phyloP scores from a whole-genome alignment of 2,329 filamentous ascomycete species.

The Periconia digitata region DNA sequence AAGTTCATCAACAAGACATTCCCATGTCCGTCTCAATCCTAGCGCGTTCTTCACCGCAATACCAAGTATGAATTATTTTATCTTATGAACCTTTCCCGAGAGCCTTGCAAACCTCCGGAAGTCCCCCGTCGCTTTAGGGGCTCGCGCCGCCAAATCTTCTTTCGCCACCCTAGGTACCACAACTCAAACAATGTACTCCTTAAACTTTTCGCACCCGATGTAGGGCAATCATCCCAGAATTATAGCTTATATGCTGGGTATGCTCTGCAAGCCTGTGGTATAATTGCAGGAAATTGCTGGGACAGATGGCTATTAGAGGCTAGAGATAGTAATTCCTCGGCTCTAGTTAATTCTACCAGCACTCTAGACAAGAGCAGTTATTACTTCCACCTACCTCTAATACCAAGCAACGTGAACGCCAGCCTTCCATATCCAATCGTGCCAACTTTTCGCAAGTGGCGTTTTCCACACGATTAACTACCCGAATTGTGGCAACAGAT shows the following conservation, averaged over 20 bases:
- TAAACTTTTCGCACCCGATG: constrained; percentile 8
- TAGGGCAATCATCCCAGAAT: neutral
- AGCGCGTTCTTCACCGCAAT: too few species aligned
- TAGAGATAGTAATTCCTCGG: constrained; percentile 1
- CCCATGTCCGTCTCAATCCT: too few species aligned
- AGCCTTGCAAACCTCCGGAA: neutral
- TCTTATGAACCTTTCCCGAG: neutral
- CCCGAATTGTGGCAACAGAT: constrained; percentile 5
- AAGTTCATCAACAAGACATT: too few species aligned
- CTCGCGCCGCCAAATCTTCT: constrained; percentile 2
- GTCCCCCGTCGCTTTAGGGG: too few species aligned
- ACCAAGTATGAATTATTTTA: neutral
- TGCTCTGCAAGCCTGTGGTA: constrained; percentile 5
- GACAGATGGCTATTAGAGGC: constrained; percentile 8
- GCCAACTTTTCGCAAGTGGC: constrained; percentile 11
- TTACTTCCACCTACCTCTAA: neutral
- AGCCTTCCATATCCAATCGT: constrained; percentile 11
- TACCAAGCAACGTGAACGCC: neutral
- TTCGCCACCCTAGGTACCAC: constrained; percentile 10
- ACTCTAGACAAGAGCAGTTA: neutral
- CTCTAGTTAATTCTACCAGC: neutral
- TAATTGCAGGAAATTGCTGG: constrained; percentile 8
- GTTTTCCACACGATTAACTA: constrained; percentile 8
- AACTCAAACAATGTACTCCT: constrained; percentile 9
- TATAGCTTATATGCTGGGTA: constrained; percentile 4